Base-by-base conservation (phyloP, 768 basidiomycete species). In the Mycena rosella region DNA sequence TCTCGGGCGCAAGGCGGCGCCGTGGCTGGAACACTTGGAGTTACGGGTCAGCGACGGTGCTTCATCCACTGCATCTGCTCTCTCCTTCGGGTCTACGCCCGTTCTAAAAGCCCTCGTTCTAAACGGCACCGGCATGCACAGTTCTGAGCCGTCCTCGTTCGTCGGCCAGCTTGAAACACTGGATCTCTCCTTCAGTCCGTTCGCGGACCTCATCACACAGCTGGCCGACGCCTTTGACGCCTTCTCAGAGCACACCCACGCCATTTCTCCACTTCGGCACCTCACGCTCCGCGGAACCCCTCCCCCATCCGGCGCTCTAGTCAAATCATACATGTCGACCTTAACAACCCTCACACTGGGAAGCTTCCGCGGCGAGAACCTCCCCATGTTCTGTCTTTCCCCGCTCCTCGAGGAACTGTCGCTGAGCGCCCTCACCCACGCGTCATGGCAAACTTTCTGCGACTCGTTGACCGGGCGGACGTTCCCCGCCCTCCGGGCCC, bases 401-500 rank as follows among this genome's bases (percentile, higher is more conserved):
- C 32, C 59, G 2, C 24, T 56, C 26, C 59, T 67, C 44, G 53
- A 67, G 27, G 65, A 67, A 20, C 54, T 67, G 8, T 11, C 53
- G 11, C 9, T 67, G 4, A 15, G 18, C 27, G 45, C 49, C 30
- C 6, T 67, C 14, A 24, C 17, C 38, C 7, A 4, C 20, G 3
- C 0, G 3, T 10, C 14, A 22, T 61, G 58, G 59, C 4, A 15
- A 8, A 18, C 18, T 7, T 59, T 65, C 26, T n/a, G 38, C 5
- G 11, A 2, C 13, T 14, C 57, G 0, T 48, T 65, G 22, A 13
- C 8, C 30, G n/a, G 40, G 20, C 22, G 54, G 13, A 32, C 5
- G 10, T 67, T 67, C 36, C 65, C 52, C n/a, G 30, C 65, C 10
- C 52, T 67, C 26, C 65, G 48, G n/a, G 44, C 20, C 4, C 59